Base-by-base conservation (phyloP, 2,329 filamentous ascomycete species). In the Lasiodiplodia sp. region DNA sequence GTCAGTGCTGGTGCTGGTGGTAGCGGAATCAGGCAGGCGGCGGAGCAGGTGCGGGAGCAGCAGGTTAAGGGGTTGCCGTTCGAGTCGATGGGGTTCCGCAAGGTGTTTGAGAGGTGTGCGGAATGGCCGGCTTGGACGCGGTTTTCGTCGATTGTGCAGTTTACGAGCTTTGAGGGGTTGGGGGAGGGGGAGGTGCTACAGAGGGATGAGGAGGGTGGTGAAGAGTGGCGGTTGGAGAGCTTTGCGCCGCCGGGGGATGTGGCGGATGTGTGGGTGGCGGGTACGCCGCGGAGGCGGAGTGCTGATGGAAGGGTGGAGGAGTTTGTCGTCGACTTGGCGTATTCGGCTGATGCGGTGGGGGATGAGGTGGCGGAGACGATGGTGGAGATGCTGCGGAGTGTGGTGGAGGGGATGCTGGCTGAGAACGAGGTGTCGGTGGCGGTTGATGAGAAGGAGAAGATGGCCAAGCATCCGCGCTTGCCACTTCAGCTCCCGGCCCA, bases 91-190 rank as follows among this genome's bases (percentile, higher is more conserved):
- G 51, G 55, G 10, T 53, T 31, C 71, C 69, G 76, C 4, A 74
- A 77, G 34, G 78, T 78, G 21, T 77, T 73, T 14, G 72, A 75
- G 16, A 73, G 77, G 65, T 78, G 77, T 67, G 78, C 77, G 0
- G 75, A 78, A 34, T 78, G 77, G 77, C 77, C 77, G 4, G 75
- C 76, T 57, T 78, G 76, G 76, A 77, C 76, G 25, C 76, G 75
- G 56, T 78, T 78, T 68, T 75, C 73, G 16, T 76, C 73, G 58
- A 73, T 78, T 2, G 69, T 78, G 0, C 77, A 78, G 66, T 76
- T 78, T 56, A 53, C 23, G 21, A 53, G 25, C 25, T 53, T 53
- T 14, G 51, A 23, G 21, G 51, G 23, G 21, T 16, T 25, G 23
- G n/a, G 23, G 2, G 51, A 53, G 10, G 21, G 23, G 8, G 51